Evolutionary conservation across 257 asterid species (phyloP).

Genomic region (Nicotiana knightiana): DNA sequence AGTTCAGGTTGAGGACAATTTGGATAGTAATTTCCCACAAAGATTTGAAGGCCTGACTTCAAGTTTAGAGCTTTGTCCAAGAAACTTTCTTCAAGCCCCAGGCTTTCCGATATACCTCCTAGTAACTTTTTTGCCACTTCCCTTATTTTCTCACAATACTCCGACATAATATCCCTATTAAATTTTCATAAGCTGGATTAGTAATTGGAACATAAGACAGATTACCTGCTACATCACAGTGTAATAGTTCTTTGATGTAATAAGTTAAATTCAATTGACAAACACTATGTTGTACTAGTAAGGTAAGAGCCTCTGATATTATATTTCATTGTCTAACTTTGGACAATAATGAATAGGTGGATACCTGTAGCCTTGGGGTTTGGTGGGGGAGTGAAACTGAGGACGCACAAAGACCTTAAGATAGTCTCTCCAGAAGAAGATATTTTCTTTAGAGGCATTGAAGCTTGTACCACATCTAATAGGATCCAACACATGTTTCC

Average conservation of each 20-base stretch:
- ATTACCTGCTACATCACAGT: neutral
- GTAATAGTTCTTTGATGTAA: neutral
- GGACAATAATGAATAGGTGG: neutral
- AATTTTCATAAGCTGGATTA: neutral
- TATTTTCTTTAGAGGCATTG: slow-evolving; percentile 14
- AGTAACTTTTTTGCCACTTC: slow-evolving; percentile 16
- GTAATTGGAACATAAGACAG: neutral
- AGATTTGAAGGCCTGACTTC: slow-evolving; percentile 35
- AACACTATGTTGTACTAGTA: too few species aligned
- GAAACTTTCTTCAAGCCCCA: slow-evolving; percentile 29
- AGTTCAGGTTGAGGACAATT: slow-evolving; percentile 48
- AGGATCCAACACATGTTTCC: slow-evolving; percentile 29
- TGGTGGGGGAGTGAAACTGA: slow-evolving; percentile 34
- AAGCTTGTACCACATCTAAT: slow-evolving; percentile 21
- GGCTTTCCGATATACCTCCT: slow-evolving; percentile 26
- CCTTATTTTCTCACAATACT: slow-evolving; percentile 27
- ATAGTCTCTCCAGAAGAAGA: slow-evolving; percentile 43
- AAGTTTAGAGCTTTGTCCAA: slow-evolving; percentile 24
- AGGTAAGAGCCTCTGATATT: too few species aligned
- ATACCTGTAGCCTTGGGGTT: slow-evolving; percentile 29
- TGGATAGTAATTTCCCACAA: slow-evolving; percentile 36
- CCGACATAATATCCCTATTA: slow-evolving; percentile 23
- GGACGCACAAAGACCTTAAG: slow-evolving; percentile 42
- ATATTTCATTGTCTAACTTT: too few species aligned
- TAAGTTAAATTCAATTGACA: neutral